Base-by-base conservation (phyloP, 441 rosid species). In the Bocquillonia castaneifolia region DNA sequence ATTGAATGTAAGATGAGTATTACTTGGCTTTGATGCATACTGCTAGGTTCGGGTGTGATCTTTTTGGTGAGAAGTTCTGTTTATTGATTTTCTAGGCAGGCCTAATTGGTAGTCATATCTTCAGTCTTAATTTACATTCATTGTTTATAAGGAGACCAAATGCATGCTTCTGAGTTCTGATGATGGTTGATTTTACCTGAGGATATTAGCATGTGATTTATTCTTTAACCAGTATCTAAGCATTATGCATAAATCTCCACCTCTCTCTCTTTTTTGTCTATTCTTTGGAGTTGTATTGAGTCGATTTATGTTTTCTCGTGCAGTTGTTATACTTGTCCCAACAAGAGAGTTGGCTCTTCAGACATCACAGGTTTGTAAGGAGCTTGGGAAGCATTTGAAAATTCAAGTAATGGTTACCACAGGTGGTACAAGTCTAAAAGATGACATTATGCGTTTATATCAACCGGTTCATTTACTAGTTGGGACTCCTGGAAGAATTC, bases 291-390 rank as follows among this genome's bases (percentile, higher is more conserved):
- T 18, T 59, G 26, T 5, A 25, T 56, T 56, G 12, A 67, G 60
- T 59, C 22, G 52, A 13, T 0, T 45, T 45, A n/a, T 69, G 22
- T 34, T 34, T 76, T 71, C 72, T 63, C 55, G 5, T 63, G 81
- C 85, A 93, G 99, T 81, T 83, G 92, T 93, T 75, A 93, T 93
- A 31, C 93, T 93, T 50, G 99, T 93, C 78, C 99, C 97, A 60
- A 93, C 99, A 29, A 82, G 97, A 57, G 99, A 93, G 73, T 80
- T 91, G 79, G 99, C 99, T 69, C 93, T 93, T 68, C 99, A 93
- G 83, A 93, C 99, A 45, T 93, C 99, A n/a, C 99, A 93, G 71
- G 99, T 93, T 34, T 91, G 99, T 61, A 93, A 93, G 86, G 99
- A 93, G 86, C 91, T 93, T 20, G 97, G 95, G 60, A 93, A 93